A percentile compares a stretch with the other conserved stretches of the same genome.
Evolutionary conservation across 2,329 filamentous ascomycete species (phyloP).

Genomic region (Dactylella cylindrospora): DNA sequence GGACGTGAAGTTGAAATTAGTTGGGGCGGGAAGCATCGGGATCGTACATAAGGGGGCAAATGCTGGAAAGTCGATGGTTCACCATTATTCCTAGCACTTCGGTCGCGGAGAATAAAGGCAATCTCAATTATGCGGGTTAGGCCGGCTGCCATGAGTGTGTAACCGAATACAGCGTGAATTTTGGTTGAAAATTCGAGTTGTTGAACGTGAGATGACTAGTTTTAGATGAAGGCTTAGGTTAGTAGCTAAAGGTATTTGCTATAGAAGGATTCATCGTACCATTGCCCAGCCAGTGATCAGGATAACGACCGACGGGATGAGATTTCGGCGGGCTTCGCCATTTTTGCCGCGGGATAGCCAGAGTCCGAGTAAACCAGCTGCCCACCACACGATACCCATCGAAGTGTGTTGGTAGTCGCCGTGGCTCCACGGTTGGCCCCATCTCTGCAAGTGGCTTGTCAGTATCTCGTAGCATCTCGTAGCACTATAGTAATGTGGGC

Average conservation of each 20-base stretch:
- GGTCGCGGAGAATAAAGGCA: constrained; percentile 79
- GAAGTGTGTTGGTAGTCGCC: constrained; percentile 97
- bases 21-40: background rate
- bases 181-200: constrained; percentile 78
- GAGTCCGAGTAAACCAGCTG: constrained; percentile 82
- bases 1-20: constrained; percentile 37
- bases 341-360: constrained; percentile 86
- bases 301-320: constrained; percentile 88
- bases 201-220: constrained; percentile 75
- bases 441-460: constrained; percentile 57
- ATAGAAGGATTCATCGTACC: constrained; percentile 51
- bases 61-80: constrained; percentile 74
- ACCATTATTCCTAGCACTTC: constrained; percentile 65
- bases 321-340: constrained; percentile 84
- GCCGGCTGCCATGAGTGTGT: constrained; percentile 90
- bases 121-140: constrained; percentile 85
- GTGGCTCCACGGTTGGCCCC: constrained; percentile 83
- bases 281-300: constrained; percentile 93
- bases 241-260: background rate
- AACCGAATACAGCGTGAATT: constrained; percentile 87
- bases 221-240: background rate
- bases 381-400: constrained; percentile 99
- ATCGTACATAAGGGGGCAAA: constrained; percentile 68
- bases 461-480: too few relatives aligned
- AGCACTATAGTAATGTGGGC: background rate